phyloP scores from a whole-genome alignment of 2,329 filamentous ascomycete genomes.

The Claviceps cyperi region DNA sequence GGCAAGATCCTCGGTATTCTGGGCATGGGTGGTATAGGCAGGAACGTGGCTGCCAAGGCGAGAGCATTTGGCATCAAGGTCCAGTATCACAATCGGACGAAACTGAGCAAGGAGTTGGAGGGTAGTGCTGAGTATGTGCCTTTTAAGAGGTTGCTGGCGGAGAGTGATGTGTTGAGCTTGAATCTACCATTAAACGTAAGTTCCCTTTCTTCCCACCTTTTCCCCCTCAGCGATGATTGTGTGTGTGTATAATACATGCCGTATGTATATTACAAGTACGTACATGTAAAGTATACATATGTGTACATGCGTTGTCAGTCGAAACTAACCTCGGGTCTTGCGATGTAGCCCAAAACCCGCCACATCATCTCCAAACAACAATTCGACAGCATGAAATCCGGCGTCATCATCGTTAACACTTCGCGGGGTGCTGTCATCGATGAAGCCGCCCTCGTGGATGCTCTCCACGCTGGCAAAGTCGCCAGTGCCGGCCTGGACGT shows the following conservation, averaged over 20 bases:
- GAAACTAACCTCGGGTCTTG: neutral
- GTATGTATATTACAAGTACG: too few relatives aligned
- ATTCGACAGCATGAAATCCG: slow-evolving; percentile 64
- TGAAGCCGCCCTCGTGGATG: slow-evolving; percentile 62
- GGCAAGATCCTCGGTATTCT: slow-evolving; percentile 69
- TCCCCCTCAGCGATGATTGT: too few relatives aligned
- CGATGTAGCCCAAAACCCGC: slow-evolving; percentile 41
- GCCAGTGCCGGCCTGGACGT: slow-evolving; percentile 64
- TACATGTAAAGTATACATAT: too few relatives aligned
- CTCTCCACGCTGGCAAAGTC: slow-evolving; percentile 56
- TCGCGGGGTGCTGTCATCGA: slow-evolving; percentile 73
- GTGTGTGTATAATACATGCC: too few relatives aligned
- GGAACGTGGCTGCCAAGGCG: slow-evolving; percentile 61
- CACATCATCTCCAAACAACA: slow-evolving; percentile 61
- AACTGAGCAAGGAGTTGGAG: slow-evolving; percentile 40
- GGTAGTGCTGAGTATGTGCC: slow-evolving; percentile 51
- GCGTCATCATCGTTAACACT: slow-evolving; percentile 68
- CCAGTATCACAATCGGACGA: slow-evolving; percentile 58
- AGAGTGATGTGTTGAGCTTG: slow-evolving; percentile 64
- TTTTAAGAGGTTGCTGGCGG: slow-evolving; percentile 56
- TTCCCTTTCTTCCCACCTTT: slow-evolving; percentile 8
- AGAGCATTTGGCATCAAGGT: slow-evolving; percentile 62
- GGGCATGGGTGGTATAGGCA: slow-evolving; percentile 76
- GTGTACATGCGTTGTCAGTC: neutral
- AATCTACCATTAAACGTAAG: slow-evolving; percentile 71